Conservation (phyloP, 305 asterid species). For the Solanum aculeatissimum region DNA sequence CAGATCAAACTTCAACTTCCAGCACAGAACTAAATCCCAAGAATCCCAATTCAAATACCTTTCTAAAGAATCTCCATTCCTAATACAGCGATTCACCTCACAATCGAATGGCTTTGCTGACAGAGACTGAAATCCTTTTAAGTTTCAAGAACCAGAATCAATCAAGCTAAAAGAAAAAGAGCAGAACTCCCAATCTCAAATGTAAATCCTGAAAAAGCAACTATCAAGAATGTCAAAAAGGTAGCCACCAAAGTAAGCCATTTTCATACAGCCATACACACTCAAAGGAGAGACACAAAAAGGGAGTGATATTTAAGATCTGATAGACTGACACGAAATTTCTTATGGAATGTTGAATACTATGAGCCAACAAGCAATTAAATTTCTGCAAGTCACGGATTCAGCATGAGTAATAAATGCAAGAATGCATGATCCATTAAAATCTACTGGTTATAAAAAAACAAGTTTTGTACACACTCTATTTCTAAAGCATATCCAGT, state of each 20-base stretch:
- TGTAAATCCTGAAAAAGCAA: constrained; percentile 24
- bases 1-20: neutral
- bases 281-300: neutral
- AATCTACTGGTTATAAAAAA: neutral
- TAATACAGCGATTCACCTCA: neutral
- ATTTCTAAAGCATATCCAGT: neutral
- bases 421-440: neutral
- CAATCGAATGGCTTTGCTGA: neutral
- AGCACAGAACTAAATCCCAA: neutral
- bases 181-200: constrained; percentile 22
- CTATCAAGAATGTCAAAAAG: neutral
- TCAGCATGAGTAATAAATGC: constrained; percentile 36
- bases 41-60: neutral
- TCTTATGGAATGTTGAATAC: constrained; percentile 29
- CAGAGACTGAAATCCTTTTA: neutral
- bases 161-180: neutral
- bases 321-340: constrained; percentile 12
- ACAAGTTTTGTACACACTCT: neutral
- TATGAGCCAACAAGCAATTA: constrained; percentile 16
- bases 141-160: neutral
- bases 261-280: neutral
- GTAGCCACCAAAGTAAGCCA: neutral
- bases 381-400: constrained; percentile 47
- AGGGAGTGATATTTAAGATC: constrained; percentile 5
- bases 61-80: neutral